Percentiles rank a stretch among this genome's conserved stretches.
Conservation (phyloP, 805 yeast genomes). For the Suhomyces faveliae region DNA sequence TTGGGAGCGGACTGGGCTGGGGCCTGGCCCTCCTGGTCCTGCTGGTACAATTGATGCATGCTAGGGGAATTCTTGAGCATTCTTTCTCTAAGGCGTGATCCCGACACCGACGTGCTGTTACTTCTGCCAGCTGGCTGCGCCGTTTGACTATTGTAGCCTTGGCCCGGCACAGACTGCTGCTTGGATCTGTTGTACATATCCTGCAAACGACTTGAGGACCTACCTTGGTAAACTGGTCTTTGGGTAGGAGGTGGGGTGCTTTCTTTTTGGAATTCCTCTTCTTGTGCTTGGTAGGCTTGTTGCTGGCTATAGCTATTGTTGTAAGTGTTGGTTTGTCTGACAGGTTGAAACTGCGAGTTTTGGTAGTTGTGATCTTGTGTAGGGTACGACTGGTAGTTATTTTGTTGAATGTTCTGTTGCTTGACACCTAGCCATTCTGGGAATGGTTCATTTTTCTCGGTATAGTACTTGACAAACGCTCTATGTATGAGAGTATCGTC, state of each 20-base stretch:
- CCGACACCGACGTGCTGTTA: slow-evolving; percentile 25
- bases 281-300: slow-evolving; percentile 8
- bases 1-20: slow-evolving; percentile 9
- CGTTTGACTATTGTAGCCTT: slow-evolving; percentile 25
- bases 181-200: slow-evolving; percentile 42
- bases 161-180: slow-evolving; percentile 36
- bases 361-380: slow-evolving; percentile 3
- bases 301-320: slow-evolving; percentile 10
- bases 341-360: slow-evolving; percentile 15
- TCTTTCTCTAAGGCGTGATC: slow-evolving; percentile 27
- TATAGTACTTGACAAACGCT: slow-evolving; percentile 42
- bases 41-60: slow-evolving; percentile 10
- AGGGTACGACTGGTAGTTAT: slow-evolving; percentile 4
- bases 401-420: slow-evolving; percentile 11
- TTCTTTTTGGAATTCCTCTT: slow-evolving; percentile 14
- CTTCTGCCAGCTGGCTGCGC: slow-evolving; percentile 18
- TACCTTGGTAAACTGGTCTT: slow-evolving; percentile 21
- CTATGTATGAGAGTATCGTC: slow-evolving; percentile 43
- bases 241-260: background rate
- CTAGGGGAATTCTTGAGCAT: slow-evolving; percentile 23
- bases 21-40: slow-evolving; percentile 10
- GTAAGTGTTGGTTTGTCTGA: slow-evolving; percentile 10
- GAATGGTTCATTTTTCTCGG: slow-evolving; percentile 28
- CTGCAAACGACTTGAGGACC: slow-evolving; percentile 35
- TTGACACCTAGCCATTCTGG: slow-evolving; percentile 46